These are phyloP conservation scores for Metschnikowia aberdeeniae DNA, from an alignment of 805 yeast genomes.

Conservation along the genomic window DNA sequence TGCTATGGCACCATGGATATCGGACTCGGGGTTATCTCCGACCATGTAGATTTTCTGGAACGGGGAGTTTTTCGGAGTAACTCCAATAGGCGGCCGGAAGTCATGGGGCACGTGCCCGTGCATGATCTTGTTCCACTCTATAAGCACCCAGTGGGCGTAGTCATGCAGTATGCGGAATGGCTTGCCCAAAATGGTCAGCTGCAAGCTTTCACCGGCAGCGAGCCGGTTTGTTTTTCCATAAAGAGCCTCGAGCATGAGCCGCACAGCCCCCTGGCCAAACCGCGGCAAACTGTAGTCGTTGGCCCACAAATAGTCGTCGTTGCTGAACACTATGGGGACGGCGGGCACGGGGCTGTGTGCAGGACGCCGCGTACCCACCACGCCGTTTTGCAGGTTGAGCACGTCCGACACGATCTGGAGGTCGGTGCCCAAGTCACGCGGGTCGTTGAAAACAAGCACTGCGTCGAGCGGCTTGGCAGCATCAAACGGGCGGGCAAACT, in stretches of 20 bases:
- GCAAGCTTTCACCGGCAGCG: conserved; percentile 28
- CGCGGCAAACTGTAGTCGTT: conserved; percentile 74
- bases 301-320: conserved; percentile 85
- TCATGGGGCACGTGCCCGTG: conserved; percentile 17
- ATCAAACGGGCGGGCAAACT: conserved; percentile 34
- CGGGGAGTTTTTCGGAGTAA: conserved; percentile 29
- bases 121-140: conserved; percentile 47
- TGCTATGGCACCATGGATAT: conserved; percentile 81
- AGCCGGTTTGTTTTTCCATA: conserved; percentile 54
- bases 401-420: conserved; percentile 72
- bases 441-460: conserved; percentile 79
- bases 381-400: conserved; percentile 59
- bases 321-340: conserved; percentile 74
- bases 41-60: conserved; percentile 80
- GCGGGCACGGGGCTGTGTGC: conserved; percentile 37
- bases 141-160: conserved; percentile 71
- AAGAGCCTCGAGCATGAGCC: conserved; percentile 57
- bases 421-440: conserved; percentile 85
- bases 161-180: conserved; percentile 78
- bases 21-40: conserved; percentile 95
- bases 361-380: conserved; percentile 55
- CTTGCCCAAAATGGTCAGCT: conserved; percentile 68
- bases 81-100: conserved; percentile 42
- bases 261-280: conserved; percentile 88
- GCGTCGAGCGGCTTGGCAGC: conserved; percentile 57